A percentile compares a stretch with the other conserved stretches of the same genome.
Conservation (phyloP, 306 rosid genomes). For the Citrullus amarus region DNA sequence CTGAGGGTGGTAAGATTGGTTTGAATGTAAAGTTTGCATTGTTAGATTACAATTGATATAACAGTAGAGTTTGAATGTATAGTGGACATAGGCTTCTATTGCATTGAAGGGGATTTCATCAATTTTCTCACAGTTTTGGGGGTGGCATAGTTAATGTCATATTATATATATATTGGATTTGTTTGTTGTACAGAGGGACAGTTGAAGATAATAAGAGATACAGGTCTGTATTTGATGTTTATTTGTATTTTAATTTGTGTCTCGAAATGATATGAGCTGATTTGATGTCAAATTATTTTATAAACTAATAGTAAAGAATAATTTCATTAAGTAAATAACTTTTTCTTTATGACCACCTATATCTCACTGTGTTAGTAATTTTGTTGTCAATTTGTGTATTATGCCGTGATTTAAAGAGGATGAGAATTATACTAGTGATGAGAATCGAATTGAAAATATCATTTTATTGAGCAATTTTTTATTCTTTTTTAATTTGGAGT, state of each 20-base stretch:
- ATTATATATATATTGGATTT: not conserved
- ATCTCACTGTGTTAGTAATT: too few relatives aligned
- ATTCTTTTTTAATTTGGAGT: too few relatives aligned
- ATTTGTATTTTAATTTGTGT: not conserved
- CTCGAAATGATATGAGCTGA: not conserved
- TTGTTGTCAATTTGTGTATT: too few relatives aligned
- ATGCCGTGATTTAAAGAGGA: too few relatives aligned
- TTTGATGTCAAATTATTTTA: not conserved
- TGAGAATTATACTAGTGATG: too few relatives aligned
- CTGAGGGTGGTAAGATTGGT: slow-evolving; percentile 69
- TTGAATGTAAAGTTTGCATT: slow-evolving; percentile 79
- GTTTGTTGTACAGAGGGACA: not conserved
- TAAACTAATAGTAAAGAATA: not conserved
- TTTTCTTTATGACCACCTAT: not conserved
- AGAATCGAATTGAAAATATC: too few relatives aligned
- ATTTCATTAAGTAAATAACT: not conserved
- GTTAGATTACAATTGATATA: slow-evolving; percentile 56
- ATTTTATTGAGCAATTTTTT: too few relatives aligned
- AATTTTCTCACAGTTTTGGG: slow-evolving; percentile 7
- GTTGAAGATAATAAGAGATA: not conserved
- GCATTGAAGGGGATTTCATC: not conserved
- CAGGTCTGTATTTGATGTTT: not conserved
- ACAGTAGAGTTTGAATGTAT: not conserved
- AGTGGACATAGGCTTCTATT: slow-evolving; percentile 6
- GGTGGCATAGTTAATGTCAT: not conserved